Conservation (phyloP, 345 rosid species). For the Cardiospermum halicacabum region DNA sequence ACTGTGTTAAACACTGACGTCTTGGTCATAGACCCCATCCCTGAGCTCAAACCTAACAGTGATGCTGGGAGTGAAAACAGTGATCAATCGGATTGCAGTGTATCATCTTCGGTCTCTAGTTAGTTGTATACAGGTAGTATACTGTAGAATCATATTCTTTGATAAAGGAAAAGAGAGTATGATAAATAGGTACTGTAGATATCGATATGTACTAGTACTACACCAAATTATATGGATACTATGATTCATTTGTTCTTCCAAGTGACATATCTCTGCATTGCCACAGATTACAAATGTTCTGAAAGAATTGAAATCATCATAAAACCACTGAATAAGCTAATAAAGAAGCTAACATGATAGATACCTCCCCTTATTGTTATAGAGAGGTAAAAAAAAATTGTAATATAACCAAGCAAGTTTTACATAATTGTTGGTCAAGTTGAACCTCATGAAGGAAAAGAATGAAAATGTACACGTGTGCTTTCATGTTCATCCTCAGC, state of each 20-base stretch:
- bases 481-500: constrained; percentile 8
- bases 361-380: not conserved
- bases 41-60: not conserved
- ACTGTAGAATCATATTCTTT: constrained; percentile 1
- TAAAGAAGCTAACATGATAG: not conserved
- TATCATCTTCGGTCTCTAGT: not conserved
- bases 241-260: too few relatives aligned
- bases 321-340: not conserved
- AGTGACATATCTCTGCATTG: too few relatives aligned
- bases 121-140: not conserved
- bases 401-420: too few relatives aligned
- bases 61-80: not conserved
- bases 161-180: not conserved
- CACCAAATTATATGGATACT: too few relatives aligned
- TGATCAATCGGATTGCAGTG: not conserved
- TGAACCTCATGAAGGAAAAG: not conserved
- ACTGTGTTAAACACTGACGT: constrained; percentile 14
- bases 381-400: not conserved
- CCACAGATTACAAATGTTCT: too few relatives aligned
- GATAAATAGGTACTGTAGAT: not conserved
- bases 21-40: not conserved
- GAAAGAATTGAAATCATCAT: too few relatives aligned
- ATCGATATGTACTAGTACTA: too few relatives aligned
- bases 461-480: not conserved
- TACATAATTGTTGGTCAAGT: not conserved